Evolutionary conservation across 805 yeast genomes (phyloP).

Genomic region (Candida glaebosa): DNA sequence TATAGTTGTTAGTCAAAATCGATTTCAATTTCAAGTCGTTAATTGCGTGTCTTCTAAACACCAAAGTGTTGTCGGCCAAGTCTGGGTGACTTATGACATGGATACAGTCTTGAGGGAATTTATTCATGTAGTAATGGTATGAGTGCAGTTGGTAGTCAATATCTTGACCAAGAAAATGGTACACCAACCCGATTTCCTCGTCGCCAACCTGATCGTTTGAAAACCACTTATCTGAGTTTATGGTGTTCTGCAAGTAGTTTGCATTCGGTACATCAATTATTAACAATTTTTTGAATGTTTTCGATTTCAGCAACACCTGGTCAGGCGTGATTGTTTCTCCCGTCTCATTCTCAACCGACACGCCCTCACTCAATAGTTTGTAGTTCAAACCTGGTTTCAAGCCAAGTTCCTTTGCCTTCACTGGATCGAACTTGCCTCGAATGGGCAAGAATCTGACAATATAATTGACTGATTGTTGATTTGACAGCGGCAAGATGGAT

Average conservation of each 20-base stretch:
- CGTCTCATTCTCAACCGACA: conserved; percentile 50
- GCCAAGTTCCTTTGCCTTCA: conserved; percentile 64
- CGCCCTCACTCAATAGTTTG: conserved; percentile 58
- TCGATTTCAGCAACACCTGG: conserved; percentile 67
- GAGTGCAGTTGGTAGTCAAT: conserved; percentile 42
- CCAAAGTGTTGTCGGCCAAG: conserved; percentile 58
- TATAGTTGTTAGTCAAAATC: conserved; percentile 43
- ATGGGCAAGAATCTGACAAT: conserved; percentile 62
- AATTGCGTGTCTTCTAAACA: conserved; percentile 53
- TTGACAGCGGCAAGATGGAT: conserved; percentile 21
- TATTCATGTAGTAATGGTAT: conserved; percentile 48
- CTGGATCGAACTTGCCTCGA: conserved; percentile 72
- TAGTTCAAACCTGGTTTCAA: conserved; percentile 63
- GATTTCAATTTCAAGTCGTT: conserved; percentile 56
- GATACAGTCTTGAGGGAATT: conserved; percentile 47
- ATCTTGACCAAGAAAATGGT: conserved; percentile 71
- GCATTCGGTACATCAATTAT: conserved; percentile 70
- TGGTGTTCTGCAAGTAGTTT: conserved; percentile 35
- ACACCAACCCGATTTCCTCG: conserved; percentile 52
- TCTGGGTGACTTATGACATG: conserved; percentile 75
- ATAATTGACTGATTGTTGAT: conserved; percentile 56
- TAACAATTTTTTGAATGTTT: conserved; percentile 55
- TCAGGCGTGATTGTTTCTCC: conserved; percentile 62
- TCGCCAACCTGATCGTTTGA: conserved; percentile 24
- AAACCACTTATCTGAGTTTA: conserved; percentile 30